Evolutionary conservation across 345 rosid genomes (phyloP), one percentile per base, ranked within the genome.

Genomic region (Brassica carinata): DNA sequence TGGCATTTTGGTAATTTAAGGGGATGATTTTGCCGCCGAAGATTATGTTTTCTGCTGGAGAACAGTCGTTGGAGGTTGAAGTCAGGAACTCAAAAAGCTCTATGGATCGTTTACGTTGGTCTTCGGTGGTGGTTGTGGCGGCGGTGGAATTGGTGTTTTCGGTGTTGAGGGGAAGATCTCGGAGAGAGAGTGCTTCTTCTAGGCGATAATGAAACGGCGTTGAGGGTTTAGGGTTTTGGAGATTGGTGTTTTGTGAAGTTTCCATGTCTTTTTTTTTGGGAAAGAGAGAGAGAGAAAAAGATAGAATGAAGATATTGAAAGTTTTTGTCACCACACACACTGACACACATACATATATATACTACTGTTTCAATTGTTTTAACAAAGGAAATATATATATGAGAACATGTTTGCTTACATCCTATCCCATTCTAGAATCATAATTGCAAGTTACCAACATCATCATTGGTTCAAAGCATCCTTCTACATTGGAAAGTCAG

Each of bases 11-110:
- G 43, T 81, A 64, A 7, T 76, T 85, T 67, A 87, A 82, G 2
- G 96, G 88, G 34, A 92, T 77, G 79, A 92, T 90, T 72, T 88
- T 89, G 8, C 97, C 97, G 68, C 85, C 80, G 71, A 87, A 83
- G 76, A 92, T 86, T 58, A 91, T 85, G 65, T 90, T 92, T 67
- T 92, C 96, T n/a, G 97, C 94, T 0, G 96, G 87, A 30, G 88
- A 82, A 87, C 89, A 87, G 31, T 86, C 87, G 61, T 43, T 17
- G 9, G 81, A 58, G 10, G 77, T 45, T 29, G 84, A 78, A 66
- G 80, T 79, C 8, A 84, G 40, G 53, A 92, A 92, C 88, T 89
- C 90, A 40, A 92, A 92, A 66, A 86, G 48, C 38, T 91, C 91
- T 2, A 72, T 27, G 5, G 89, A 27, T 13, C 69, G 30, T 40